Conservation (phyloP, 345 rosid species). For the rapeseed (Brassica napus) region Da-Ae NC_063441.1:5625001-5625500, state of each 20-base stretch:
- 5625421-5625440: slow-evolving; percentile 1
- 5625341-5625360: not conserved
- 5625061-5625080: too few relatives aligned
- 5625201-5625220: not conserved
- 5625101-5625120: too few relatives aligned
- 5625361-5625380: not conserved
- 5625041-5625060: too few relatives aligned
- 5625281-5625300: not conserved
- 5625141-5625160: too few relatives aligned
- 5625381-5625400: not conserved
- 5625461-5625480: not conserved
- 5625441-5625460: not conserved
- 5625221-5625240: not conserved
- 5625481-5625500: not conserved
- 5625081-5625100: too few relatives aligned
- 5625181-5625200: not conserved
- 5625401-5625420: not conserved
- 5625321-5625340: not conserved
- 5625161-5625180: too few relatives aligned
- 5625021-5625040: too few relatives aligned
- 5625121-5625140: too few relatives aligned
- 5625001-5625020: too few relatives aligned
- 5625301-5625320: not conserved
- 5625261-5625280: not conserved
- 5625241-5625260: not conserved